A percentile compares a stretch with the other conserved stretches of the same genome.
These are phyloP conservation scores for Penstemon davidsonii DNA, from an alignment of 257 asterid species.

Conservation along the genomic window DNA sequence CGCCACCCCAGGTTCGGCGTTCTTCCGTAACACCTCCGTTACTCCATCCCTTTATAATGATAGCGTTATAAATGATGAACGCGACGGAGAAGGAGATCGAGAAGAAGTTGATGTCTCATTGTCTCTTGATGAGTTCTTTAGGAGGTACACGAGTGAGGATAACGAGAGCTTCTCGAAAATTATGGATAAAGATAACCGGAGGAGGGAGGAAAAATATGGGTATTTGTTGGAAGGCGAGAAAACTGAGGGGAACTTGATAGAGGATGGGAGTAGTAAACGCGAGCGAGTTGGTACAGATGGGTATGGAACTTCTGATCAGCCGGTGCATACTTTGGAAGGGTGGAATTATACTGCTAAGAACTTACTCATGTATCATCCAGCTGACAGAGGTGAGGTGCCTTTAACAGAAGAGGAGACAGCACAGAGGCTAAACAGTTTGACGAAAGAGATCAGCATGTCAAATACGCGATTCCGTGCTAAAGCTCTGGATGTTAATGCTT, in stretches of 20 bases:
- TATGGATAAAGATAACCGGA: slow-evolving; percentile 71
- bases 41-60: slow-evolving; percentile 55
- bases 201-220: slow-evolving; percentile 73
- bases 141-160: slow-evolving; percentile 94
- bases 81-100: slow-evolving; percentile 32
- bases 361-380: slow-evolving; percentile 87
- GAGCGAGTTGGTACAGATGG: slow-evolving; percentile 69
- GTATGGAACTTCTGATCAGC: slow-evolving; percentile 91
- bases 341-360: slow-evolving; percentile 89
- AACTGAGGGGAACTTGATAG: slow-evolving; percentile 44
- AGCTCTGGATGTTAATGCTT: slow-evolving; percentile 42
- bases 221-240: slow-evolving; percentile 64
- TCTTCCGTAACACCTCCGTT: slow-evolving; percentile 60
- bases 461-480: slow-evolving; percentile 81
- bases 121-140: slow-evolving; percentile 70
- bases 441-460: slow-evolving; percentile 68
- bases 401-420: slow-evolving; percentile 77
- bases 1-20: slow-evolving; percentile 71
- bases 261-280: slow-evolving; percentile 55
- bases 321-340: slow-evolving; percentile 66
- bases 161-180: slow-evolving; percentile 75
- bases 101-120: slow-evolving; percentile 49
- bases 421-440: slow-evolving; percentile 68
- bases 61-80: slow-evolving; percentile 29
- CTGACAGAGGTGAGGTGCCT: slow-evolving; percentile 81